Conservation (phyloP, 495 filamentous ascomycete species). For the Astrothelium macrocarpum region DNA sequence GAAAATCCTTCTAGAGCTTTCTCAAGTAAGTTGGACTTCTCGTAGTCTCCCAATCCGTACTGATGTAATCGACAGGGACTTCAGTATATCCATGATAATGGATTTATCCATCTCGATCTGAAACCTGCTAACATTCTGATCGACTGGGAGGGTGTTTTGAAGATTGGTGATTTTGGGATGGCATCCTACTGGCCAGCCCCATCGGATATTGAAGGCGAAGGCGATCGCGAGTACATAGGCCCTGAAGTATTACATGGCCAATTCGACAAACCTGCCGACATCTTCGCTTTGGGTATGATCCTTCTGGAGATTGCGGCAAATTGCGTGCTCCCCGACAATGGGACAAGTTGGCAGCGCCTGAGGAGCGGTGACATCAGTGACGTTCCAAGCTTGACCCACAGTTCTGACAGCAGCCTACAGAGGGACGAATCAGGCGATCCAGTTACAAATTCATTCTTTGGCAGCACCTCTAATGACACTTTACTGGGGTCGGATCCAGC, state of each 20-base stretch:
- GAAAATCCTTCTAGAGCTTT: constrained; percentile 85
- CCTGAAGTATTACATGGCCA: constrained; percentile 78
- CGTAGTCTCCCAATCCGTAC: constrained; percentile 28
- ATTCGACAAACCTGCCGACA: constrained; percentile 82
- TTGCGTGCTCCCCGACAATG: constrained; percentile 83
- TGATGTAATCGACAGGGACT: constrained; percentile 50
- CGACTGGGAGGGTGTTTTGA: constrained; percentile 79
- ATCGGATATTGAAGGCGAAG: constrained; percentile 73
- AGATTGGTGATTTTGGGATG: constrained; percentile 95
- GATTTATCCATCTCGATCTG: constrained; percentile 86
- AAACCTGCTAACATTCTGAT: constrained; percentile 94
- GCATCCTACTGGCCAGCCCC: constrained; percentile 70
- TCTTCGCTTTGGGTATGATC: constrained; percentile 88
- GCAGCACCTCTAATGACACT: constrained; percentile 11
- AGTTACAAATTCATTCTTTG: constrained; percentile 24
- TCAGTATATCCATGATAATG: constrained; percentile 75
- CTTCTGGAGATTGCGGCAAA: constrained; percentile 91
- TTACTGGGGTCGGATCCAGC: constrained; percentile 8
- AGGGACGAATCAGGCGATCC: constrained; percentile 70
- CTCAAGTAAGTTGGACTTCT: constrained; percentile 48
- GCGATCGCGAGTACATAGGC: constrained; percentile 90
- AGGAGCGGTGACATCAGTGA: constrained; percentile 79
- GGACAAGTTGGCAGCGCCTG: constrained; percentile 76
- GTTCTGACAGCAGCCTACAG: constrained; percentile 56
- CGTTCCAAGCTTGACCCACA: constrained; percentile 72